These are phyloP conservation scores for Gleditsia sinensis DNA, from an alignment of 306 rosid genomes.

Conservation along the genomic window DNA sequence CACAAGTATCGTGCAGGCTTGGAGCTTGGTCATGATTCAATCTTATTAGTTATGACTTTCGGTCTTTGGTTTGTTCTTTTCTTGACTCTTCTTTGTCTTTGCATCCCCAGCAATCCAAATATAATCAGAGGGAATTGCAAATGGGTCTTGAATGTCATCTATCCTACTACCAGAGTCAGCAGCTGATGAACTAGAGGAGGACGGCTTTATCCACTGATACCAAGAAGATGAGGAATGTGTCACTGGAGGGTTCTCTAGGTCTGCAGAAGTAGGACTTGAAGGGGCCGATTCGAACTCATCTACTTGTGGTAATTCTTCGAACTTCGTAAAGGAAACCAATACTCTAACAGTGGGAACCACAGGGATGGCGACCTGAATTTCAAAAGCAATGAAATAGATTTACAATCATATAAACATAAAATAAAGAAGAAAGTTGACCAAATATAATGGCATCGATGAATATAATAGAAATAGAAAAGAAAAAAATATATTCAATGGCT, in stretches of 20 bases:
- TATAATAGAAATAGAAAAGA: neutral
- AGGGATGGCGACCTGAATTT: conserved; percentile 81
- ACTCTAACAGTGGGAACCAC: conserved; percentile 89
- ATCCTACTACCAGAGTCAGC: conserved; percentile 50
- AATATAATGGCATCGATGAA: neutral
- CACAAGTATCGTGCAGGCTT: conserved; percentile 31
- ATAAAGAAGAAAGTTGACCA: neutral
- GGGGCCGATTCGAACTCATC: conserved; percentile 91
- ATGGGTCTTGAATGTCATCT: conserved; percentile 58
- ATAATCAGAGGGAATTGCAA: conserved; percentile 69
- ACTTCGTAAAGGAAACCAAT: conserved; percentile 77
- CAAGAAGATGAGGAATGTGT: conserved; percentile 69
- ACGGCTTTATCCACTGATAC: conserved; percentile 83
- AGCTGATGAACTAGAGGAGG: conserved; percentile 50
- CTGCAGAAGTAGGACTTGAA: conserved; percentile 70
- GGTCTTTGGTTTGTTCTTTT: conserved; percentile 56
- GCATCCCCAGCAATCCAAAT: conserved; percentile 48
- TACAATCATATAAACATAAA: neutral
- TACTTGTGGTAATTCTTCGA: conserved; percentile 70
- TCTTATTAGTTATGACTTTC: conserved; percentile 44
- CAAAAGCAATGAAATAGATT: conserved; percentile 12
- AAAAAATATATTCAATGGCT: neutral
- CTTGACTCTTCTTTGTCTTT: conserved; percentile 49
- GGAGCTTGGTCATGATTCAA: conserved; percentile 5
- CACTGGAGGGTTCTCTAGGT: conserved; percentile 48